These are phyloP conservation scores for Geosiphon pyriformis DNA, from an alignment of 192 early-diverging fungal genomes.

Conservation along the genomic window DNA sequence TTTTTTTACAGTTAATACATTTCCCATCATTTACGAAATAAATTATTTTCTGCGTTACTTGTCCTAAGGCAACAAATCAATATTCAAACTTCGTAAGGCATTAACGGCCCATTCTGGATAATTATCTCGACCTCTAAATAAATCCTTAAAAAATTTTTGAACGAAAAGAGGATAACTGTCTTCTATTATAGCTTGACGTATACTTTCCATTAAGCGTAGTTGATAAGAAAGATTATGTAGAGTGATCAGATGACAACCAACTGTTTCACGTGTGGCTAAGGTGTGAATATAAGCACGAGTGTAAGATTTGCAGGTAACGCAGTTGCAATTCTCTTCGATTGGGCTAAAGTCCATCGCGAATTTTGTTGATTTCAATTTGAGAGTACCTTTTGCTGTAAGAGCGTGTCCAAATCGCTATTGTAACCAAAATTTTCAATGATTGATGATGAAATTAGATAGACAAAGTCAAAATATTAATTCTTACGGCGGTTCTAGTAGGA, in stretches of 20 bases:
- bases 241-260: conserved; percentile 74
- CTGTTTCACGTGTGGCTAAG: conserved; percentile 67
- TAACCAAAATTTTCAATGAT: background rate
- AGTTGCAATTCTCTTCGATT: conserved; percentile 73
- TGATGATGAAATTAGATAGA: background rate
- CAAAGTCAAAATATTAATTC: background rate
- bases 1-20: too few species aligned
- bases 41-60: background rate
- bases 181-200: conserved; percentile 63
- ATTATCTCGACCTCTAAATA: conserved; percentile 55
- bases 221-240: conserved; percentile 85
- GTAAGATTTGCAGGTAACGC: conserved; percentile 68
- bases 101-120: conserved; percentile 72
- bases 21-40: background rate
- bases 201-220: conserved; percentile 74
- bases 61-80: conserved; percentile 46
- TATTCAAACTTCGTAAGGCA: conserved; percentile 61
- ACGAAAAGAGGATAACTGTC: conserved; percentile 67
- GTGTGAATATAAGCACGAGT: conserved; percentile 69
- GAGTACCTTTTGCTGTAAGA: conserved; percentile 63
- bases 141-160: conserved; percentile 59
- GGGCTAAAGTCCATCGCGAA: conserved; percentile 62
- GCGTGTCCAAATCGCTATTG: conserved; percentile 76
- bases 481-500: conserved; percentile 77
- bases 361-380: conserved; percentile 57